Base-by-base conservation (phyloP, 2,329 filamentous ascomycete genomes). In the Fusarium chlamydosporum region DNA sequence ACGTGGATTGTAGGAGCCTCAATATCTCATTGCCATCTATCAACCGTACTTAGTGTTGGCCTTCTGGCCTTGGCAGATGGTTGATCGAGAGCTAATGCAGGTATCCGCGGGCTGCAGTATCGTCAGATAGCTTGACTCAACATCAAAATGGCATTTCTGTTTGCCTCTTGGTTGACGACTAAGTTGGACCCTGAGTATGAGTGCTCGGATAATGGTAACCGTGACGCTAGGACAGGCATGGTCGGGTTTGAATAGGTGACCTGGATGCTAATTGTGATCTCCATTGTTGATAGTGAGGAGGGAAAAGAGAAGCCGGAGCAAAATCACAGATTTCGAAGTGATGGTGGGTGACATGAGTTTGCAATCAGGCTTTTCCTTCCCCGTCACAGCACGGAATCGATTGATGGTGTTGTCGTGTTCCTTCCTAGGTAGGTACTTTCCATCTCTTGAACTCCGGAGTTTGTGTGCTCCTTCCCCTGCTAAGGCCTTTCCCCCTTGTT, bases 191-290 rank as follows among this genome's bases (percentile, higher is more conserved):
- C 61, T 42, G 61, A 43, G 60, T 33, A 40, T 46, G 34, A 26
- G 34, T 33, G 52, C 33, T 63, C 66, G 61, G 66, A 53, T 63
- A 63, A 70, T 31, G 48, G 34, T 59, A 55, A 52, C 66, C 56
- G 62, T 55, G 40, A 33, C 26, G 40, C 52, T 58, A 42, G 45
- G 57, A 38, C 58, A 26, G 34, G 10, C 18, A 15, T 37, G 35
- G 40, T 41, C 35, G 20, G 29, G 51, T 26, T 62, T 43, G 23
- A 26, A 43, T 18, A 27, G 34, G 33, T 46, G 50, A 42, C 40
- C 18, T 42, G 23, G 23, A 23, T 4, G 23, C 23, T 23, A 23
- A 23, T 23, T 23, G 23, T 23, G 23, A 23, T 23, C 23, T 55
- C 61, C 9, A 47, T 26, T 26, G 20, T 16, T 18, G 12, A 35